Evolutionary conservation across 441 rosid genomes (phyloP), one percentile per base, ranked within the genome.

Genomic region (Bruguiera hainesii): DNA sequence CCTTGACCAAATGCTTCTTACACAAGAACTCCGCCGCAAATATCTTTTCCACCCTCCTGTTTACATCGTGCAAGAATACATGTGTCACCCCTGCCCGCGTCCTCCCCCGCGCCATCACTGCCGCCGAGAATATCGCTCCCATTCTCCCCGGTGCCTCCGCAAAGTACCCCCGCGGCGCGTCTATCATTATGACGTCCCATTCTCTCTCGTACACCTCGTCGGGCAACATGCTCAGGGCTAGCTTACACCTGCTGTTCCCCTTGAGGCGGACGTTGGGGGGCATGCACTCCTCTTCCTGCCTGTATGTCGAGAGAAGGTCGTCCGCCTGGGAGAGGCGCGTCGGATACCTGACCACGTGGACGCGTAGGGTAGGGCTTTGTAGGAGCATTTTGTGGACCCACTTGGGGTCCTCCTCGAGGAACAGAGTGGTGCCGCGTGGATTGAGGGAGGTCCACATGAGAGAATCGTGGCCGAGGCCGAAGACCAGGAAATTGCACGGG

Each of bases 401-500:
- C 62, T 81, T 78, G 9, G 85, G 96, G 67, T 89, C 98, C 74
- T 93, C 98, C 23, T 93, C 98, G 18, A 94, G 78, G 79, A 94
- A 91, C 6, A 88, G n/a, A 7, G 97, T 90, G 52, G 65, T 76
- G 70, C 94, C 94, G 3, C 80, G 72, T 42, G 89, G 90, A 67
- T 90, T 90, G 55, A 90, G 78, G 0, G 94, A 76, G 60, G 76
- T 71, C 96, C 96, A 90, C 96, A 90, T 88, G 55, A 86, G 85
- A 6, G 91, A 86, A 71, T 90, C 96, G 51, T 78, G 81, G 26
- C 96, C 96, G 10, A 90, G 89, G 1, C 97, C 97, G 79, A 83
- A 90, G 35, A 90, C 92, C 28, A 90, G 89, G 77, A 90, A 84
- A 66, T 90, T 90, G 74, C 90, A 86, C 5, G 97, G 97, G 2